phyloP scores from a whole-genome alignment of 1,284 basidiomycete genomes.

The Trichosporon ovoides region DNA sequence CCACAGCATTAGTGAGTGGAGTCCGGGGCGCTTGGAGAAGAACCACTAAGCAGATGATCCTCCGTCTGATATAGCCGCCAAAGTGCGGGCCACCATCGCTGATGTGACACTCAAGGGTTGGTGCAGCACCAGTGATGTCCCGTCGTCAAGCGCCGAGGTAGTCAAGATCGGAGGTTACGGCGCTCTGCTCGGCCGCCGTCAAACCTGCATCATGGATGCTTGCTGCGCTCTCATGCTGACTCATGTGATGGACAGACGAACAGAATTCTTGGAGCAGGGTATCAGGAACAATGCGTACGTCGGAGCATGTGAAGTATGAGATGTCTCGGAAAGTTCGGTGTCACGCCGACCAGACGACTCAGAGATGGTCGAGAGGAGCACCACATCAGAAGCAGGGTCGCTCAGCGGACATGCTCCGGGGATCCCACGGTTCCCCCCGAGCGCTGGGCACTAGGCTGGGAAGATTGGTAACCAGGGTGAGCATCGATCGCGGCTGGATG shows the following conservation, averaged over 20 bases:
- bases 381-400: neutral
- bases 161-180: neutral
- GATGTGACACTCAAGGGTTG: neutral
- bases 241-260: neutral
- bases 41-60: neutral
- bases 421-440: neutral
- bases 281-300: neutral
- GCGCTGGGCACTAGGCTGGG: neutral
- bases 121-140: neutral
- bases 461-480: too few species aligned
- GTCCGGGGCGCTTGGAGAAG: neutral
- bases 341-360: neutral
- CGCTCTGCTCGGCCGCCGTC: neutral
- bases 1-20: neutral
- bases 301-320: constrained; percentile 2
- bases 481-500: too few species aligned
- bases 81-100: neutral
- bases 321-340: neutral
- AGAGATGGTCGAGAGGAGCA: neutral
- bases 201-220: neutral
- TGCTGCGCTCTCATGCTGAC: neutral
- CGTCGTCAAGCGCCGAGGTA: neutral
- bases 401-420: neutral
- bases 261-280: neutral
- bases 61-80: neutral